Base-by-base conservation (phyloP, 352 stramenopile genomes). In the Phytophthora chlamydospora region DNA sequence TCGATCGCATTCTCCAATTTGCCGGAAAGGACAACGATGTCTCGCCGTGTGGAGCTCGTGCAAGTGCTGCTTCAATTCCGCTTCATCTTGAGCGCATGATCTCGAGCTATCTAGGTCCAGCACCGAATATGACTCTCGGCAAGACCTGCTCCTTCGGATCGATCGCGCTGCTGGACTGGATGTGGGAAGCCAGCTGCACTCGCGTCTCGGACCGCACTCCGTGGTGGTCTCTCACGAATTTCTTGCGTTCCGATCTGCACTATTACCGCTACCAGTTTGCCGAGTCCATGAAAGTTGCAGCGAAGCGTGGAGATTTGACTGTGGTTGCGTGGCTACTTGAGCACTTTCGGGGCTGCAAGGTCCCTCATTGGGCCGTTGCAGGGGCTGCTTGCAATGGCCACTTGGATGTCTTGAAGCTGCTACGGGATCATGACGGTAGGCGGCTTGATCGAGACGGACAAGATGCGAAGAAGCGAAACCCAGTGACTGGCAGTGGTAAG, bases 181-280 rank as follows among this genome's bases (percentile, higher is more conserved):
- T 54, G 11, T 43, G 47, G 47, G 47, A 19, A 6, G 11, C 12
- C 47, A 54, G 47, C 19, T 54, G 33, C 33, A 7, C n/a, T 14
- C 21, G 11, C 14, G 47, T 19, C 6, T 32, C 33, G 21, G 29
- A 12, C 11, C 13, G 47, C 11, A 13, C 47, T 6, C 10, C 14
- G 24, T 13, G 34, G 24, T 45, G 34, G 48, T 56, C 48, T 8
- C 13, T 56, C 6, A 27, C 19, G 12, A 44, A 56, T 10, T 56
- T 56, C 35, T 24, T 45, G 4, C 33, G 48, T 4, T 56, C 48
- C 14, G 48, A 56, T 17, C 8, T 2, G 27, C 17, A 29, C 19
- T 45, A 46, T 17, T 16, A 16, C 13, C 35, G 48, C 4, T 56
- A 45, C 24, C 48, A 56, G 48, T 45, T 56, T 35, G 6, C 21